These are phyloP conservation scores for Cnidoscolus chayamansa DNA, from an alignment of 441 rosid genomes.

Conservation along the genomic window DNA sequence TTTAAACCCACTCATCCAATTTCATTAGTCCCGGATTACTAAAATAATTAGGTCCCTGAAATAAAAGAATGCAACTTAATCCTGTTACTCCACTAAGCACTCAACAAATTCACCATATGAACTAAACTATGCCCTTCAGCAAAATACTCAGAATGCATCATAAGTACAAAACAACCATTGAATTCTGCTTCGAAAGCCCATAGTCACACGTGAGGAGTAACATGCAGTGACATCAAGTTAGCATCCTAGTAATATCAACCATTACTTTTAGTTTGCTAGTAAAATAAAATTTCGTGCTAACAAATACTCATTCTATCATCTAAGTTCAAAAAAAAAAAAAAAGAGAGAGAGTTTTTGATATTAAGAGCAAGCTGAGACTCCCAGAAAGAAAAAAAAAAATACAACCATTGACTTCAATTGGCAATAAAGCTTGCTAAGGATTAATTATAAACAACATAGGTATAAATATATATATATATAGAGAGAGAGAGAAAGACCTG, in stretches of 20 bases:
- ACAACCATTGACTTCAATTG: not conserved
- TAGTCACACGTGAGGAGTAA: not conserved
- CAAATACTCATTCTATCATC: not conserved
- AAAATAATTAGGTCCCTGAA: not conserved
- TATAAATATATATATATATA: not conserved
- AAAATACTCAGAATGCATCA: not conserved
- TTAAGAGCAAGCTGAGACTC: not conserved
- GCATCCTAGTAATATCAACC: not conserved
- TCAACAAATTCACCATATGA: not conserved
- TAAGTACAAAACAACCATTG: not conserved
- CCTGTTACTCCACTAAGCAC: not conserved
- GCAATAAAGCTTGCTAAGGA: not conserved
- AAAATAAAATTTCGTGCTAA: not conserved
- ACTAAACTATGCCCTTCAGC: not conserved
- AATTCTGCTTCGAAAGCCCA: not conserved
- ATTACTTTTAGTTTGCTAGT: not conserved
- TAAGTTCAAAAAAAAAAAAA: not conserved
- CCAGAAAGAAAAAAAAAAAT: not conserved
- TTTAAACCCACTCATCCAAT: not conserved
- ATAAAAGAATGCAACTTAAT: not conserved
- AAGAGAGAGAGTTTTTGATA: not conserved
- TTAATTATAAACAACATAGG: not conserved
- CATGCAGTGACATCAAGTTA: not conserved
- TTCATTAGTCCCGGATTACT: not conserved
- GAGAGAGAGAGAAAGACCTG: constrained; percentile 16